phyloP scores from a whole-genome alignment of 2,329 filamentous ascomycete genomes.

The Penicillium sp. region DNA sequence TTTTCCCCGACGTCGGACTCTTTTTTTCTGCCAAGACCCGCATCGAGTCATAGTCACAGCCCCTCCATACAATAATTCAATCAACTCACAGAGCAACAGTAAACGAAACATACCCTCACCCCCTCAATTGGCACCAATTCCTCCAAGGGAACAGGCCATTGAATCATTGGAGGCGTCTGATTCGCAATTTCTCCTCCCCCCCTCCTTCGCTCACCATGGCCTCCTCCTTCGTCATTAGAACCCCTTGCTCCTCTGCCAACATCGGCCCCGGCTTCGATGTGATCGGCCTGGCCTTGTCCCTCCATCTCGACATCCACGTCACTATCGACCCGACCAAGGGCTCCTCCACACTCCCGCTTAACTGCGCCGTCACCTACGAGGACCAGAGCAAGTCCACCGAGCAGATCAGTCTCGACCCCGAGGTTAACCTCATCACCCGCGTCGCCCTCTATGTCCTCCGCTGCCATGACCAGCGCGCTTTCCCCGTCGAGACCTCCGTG shows the following conservation, averaged over 20 bases:
- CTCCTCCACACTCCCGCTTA: conserved; percentile 44
- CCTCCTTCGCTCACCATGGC: conserved; percentile 2
- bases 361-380: conserved; percentile 91
- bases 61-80: conserved; percentile 1
- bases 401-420: conserved; percentile 81
- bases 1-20: conserved; percentile 31
- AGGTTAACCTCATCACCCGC: conserved; percentile 89
- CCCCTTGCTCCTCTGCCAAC: conserved; percentile 95
- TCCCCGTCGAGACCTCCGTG: conserved; percentile 85
- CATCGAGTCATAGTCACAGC: conserved; percentile 29
- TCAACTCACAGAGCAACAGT: neutral
- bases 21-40: conserved; percentile 31
- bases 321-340: conserved; percentile 69
- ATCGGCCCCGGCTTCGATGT: conserved; percentile 98
- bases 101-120: neutral
- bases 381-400: conserved; percentile 73
- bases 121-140: neutral
- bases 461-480: conserved; percentile 84
- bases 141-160: conserved; percentile 19
- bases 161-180: conserved; percentile 2
- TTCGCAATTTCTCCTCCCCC: neutral
- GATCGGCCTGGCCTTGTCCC: conserved; percentile 87
- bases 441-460: conserved; percentile 93
- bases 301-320: conserved; percentile 89
- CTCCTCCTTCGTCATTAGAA: conserved; percentile 71